phyloP scores from a whole-genome alignment of 1,139 yeast species.

The Pichia sp. region DNA sequence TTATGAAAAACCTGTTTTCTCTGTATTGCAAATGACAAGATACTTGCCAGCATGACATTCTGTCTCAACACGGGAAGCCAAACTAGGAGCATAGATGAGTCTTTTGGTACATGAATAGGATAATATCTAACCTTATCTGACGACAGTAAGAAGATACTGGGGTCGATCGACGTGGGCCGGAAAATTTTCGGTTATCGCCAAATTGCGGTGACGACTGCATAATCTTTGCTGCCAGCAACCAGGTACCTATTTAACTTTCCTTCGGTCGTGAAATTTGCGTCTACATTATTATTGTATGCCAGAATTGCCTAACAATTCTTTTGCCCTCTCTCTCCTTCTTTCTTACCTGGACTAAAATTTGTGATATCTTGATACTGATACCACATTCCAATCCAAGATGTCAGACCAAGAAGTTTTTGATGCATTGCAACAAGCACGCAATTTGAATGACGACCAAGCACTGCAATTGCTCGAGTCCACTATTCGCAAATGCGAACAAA shows the following conservation, averaged over 20 bases:
- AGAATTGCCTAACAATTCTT: background rate
- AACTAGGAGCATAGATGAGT: no score
- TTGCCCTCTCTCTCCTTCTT: background rate
- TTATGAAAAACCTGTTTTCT: no score
- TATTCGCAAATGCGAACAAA: conserved; percentile 16
- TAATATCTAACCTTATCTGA: no score
- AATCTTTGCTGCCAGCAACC: background rate
- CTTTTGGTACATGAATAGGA: no score
- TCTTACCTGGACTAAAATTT: background rate
- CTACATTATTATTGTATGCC: background rate
- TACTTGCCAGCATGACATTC: no score
- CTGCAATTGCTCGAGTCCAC: conserved; percentile 5
- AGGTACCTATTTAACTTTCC: background rate
- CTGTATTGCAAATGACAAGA: no score
- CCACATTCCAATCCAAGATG: background rate
- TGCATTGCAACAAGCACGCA: conserved; percentile 21
- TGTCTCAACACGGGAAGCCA: no score
- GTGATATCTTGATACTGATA: background rate
- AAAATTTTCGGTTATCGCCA: background rate
- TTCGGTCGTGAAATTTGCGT: background rate
- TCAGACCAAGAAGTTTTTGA: conserved; percentile 22
- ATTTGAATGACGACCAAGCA: conserved; percentile 13
- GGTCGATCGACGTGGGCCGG: no score
- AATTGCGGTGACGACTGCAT: background rate
- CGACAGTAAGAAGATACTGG: no score